Base-by-base conservation (phyloP, 106 monocot species). In the Acorus gramineus region DNA sequence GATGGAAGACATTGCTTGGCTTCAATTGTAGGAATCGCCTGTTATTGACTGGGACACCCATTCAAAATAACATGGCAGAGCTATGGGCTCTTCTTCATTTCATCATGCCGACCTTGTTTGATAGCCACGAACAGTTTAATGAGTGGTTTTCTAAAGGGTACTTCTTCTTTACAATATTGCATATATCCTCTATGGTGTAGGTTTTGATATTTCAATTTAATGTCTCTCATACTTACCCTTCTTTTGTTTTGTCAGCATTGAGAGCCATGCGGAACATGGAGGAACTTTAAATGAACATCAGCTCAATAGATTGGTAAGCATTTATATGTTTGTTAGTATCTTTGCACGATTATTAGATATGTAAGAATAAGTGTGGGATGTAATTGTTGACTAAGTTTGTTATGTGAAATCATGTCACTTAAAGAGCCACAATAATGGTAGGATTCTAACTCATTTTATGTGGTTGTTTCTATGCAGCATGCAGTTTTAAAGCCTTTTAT, bases 71-170 rank as follows among this genome's bases (percentile, higher is more conserved):
- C 64, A 91, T 96, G 96, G 90, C 96, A 48, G 96, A 96, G 70
- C 78, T 96, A 51, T 96, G 96, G 96, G 96, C 96, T 14, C 87
- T 96, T 65, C 87, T 96, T 61, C 96, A 96, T 73, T 96, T 96
- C 71, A 96, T 96, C 58, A 96, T 96, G 96, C 96, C 96, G 6
- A 96, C 96, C 53, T 79, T 96, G 48, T 96, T 96, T 81, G 91
- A 96, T 51, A 96, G 87, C 70, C 96, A 96, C 56, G 95, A 96
- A 42, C 95, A 91, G 76, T 96, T 96, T 68, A 91, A 87, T 65
- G 95, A 96, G 68, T 96, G 95, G 95, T 96, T 96, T 77, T 90
- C 95, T 4, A 96, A 96, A 64, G 95, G 90, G 95, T 96, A 96
- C 57, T 63, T 4, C 9, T 52, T 52, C 7, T 46, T 12, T 53